phyloP scores from a whole-genome alignment of 2,329 filamentous ascomycete genomes.

The Periconia sp. region DNA sequence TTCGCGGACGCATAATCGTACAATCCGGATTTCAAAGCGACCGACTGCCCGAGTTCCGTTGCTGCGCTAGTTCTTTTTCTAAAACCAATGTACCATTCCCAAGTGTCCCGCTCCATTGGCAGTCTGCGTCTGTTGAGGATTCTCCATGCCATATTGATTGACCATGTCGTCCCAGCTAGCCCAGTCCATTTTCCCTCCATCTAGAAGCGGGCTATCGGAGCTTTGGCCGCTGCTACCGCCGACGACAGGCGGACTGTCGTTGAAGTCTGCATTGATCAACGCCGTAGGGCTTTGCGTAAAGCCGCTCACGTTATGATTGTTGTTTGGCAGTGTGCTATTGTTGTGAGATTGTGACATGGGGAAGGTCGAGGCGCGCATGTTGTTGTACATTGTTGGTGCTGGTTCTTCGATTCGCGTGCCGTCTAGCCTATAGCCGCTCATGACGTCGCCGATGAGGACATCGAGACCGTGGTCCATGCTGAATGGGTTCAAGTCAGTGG shows the following conservation, averaged over 20 bases:
- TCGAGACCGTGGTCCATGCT: slow-evolving; percentile 29
- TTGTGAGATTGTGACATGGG: background rate
- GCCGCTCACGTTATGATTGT: background rate
- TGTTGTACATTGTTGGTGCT: background rate
- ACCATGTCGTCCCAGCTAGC: slow-evolving; percentile 57
- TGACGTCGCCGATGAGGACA: slow-evolving; percentile 33
- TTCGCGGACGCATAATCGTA: too few species aligned
- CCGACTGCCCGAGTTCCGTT: too few species aligned
- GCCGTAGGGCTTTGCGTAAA: slow-evolving; percentile 10
- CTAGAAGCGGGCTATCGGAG: slow-evolving; percentile 35
- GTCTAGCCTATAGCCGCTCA: slow-evolving; percentile 23
- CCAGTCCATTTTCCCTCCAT: slow-evolving; percentile 54
- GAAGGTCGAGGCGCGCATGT: background rate
- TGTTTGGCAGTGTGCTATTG: slow-evolving; percentile 2
- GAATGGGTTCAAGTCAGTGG: background rate
- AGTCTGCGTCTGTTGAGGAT: slow-evolving; percentile 15
- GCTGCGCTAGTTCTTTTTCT: background rate
- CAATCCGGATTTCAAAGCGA: too few species aligned
- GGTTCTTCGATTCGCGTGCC: slow-evolving; percentile 4
- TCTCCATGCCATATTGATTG: slow-evolving; percentile 53
- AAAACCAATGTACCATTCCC: slow-evolving; percentile 37
- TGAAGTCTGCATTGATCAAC: slow-evolving; percentile 22
- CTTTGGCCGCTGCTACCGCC: slow-evolving; percentile 14
- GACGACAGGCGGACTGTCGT: slow-evolving; percentile 27
- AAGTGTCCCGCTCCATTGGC: slow-evolving; percentile 23